Base-by-base conservation (phyloP, 345 rosid species). In the Aquilaria sinensis region DNA sequence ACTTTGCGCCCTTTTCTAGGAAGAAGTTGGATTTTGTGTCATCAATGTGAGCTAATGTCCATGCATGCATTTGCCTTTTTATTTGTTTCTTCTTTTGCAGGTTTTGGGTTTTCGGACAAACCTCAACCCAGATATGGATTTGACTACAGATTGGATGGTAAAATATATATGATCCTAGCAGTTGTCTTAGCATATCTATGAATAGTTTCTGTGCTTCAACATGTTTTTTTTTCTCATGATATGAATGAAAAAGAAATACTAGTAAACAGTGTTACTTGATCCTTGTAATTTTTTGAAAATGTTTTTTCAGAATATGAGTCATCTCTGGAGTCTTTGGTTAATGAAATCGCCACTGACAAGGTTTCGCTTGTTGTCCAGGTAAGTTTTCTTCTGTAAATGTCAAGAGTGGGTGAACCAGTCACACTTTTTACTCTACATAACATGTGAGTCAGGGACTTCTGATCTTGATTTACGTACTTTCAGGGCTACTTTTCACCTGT, bases 91-190 rank as follows among this genome's bases (percentile, higher is more conserved):
- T 63, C 60, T 43, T 47, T 43, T 29, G 31, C 78, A 89, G 98
- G 98, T 59, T 93, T 93, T 70, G 97, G 96, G 31, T 93, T 93
- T 78, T 93, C 98, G n/a, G 96, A 93, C 68, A 93, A 90, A 74
- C 98, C 98, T 69, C 98, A 93, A 75, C 85, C 96, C 7, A 80
- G 81, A 79, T 85, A 93, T 71, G 97, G 98, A 65, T 93, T 93
- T 70, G 83, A 87, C 81, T 87, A 93, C 73, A 84, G 88, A 43
- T 48, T 93, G 68, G 82, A 69, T 61, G 97, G 98, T 93, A 89
- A 34, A 55, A 47, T 50, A 12, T n/a, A 47, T 50, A 12, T n/a
- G 29, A 9, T 29, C 9, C 29, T 23, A 52, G 8, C 5, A 2
- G 6, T 5, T 37, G 64, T 51, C 56, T 61, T 49, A 5, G 55